Base-by-base conservation (phyloP, 2,329 filamentous ascomycete genomes). In the Pezicula neosporulosa region DNA sequence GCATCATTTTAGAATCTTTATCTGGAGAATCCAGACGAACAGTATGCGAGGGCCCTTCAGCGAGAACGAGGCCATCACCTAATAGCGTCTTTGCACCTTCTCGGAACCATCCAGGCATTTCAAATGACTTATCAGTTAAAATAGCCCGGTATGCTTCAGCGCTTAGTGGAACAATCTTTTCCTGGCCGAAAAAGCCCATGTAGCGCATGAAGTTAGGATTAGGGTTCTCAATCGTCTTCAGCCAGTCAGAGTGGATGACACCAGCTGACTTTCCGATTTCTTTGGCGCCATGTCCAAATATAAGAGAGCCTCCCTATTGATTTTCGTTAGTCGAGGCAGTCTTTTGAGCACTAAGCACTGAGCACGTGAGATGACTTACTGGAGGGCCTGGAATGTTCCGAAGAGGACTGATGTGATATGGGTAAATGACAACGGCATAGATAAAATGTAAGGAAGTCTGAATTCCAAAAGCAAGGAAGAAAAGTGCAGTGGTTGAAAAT, bases 381-480 rank as follows among this genome's bases (percentile, higher is more conserved):
- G 35, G 44, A 6, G 48, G 48, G 2, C 42, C 36, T 5, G 48
- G 48, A 46, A 50, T 35, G 28, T 46, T 24, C 7, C 48, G 48
- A 15, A 50, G 43, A 16, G 48, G 48, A 35, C 48, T 50, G 16
- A 50, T 27, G 18, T 27, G 36, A 21, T 45, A 39, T 18, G 42
- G 48, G 27, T 46, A 50, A n/a, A 50, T 49, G 19, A 37, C 42
- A 12, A 49, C 27, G 12, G 39, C 28, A 27, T 49, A 49, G 18
- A 36, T 27, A n/a, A 43, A 35, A 37, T 47, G 39, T 6, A 18
- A 18, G 15, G 24, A 18, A 10, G 24, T 19, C 24, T 42, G 39
- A 5, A 42, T 21, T 18, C 18, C 39, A 42, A 42, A 42, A 16
- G 39, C 6, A 19, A 42, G 39, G 39, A 21, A 42, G 24, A 42